Conservation (phyloP, 805 yeast genomes). For the Ogataea sp. region DNA sequence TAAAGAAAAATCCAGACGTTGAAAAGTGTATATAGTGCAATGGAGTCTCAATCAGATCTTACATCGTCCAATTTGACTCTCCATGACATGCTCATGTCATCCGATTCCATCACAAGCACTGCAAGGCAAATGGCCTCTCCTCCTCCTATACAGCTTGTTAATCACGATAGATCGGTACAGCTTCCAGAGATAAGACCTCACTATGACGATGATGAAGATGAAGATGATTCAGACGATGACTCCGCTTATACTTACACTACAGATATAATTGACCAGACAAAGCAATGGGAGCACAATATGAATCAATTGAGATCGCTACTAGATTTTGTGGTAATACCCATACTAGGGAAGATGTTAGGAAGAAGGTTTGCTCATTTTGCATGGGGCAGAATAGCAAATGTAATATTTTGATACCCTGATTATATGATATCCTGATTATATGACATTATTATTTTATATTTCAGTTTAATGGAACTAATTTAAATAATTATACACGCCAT, state of each 20-base stretch:
- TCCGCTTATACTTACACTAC: slow-evolving; percentile 26
- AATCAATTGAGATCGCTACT: slow-evolving; percentile 50
- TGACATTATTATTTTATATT: too few relatives aligned
- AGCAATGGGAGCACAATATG: slow-evolving; percentile 69
- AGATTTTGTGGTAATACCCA: slow-evolving; percentile 53
- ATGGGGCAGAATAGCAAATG: slow-evolving; percentile 23
- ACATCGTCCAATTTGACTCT: neutral
- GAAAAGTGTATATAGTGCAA: neutral
- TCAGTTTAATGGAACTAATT: too few relatives aligned
- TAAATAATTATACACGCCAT: too few relatives aligned
- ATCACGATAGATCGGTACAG: neutral
- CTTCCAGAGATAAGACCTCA: too few relatives aligned
- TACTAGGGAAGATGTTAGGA: slow-evolving; percentile 61
- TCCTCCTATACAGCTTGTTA: neutral
- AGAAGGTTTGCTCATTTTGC: slow-evolving; percentile 41
- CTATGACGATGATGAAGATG: slow-evolving; percentile 6
- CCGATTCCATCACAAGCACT: too few relatives aligned
- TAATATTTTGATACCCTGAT: slow-evolving; percentile 8
- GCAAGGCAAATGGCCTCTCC: too few relatives aligned
- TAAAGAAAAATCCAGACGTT: neutral
- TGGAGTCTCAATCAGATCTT: neutral
- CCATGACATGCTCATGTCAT: neutral
- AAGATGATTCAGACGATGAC: slow-evolving; percentile 11
- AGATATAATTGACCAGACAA: slow-evolving; percentile 37
- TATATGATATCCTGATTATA: too few relatives aligned